Conservation (phyloP, 108 stramenopile species). For the Cyclostephanos invisitatus region DNA sequence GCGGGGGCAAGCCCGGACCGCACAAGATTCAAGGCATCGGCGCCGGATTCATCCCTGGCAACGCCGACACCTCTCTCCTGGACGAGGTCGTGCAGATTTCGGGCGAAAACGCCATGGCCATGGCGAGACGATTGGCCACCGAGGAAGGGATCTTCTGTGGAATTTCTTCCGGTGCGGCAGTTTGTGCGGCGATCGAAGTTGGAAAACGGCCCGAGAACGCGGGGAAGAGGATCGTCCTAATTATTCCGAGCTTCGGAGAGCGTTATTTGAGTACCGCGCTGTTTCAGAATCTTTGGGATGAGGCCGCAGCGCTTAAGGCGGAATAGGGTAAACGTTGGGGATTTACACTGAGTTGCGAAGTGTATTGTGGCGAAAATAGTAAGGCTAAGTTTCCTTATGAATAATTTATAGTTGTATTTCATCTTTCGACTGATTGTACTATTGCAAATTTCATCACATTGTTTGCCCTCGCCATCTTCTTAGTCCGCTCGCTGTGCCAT, state of each 20-base stretch:
- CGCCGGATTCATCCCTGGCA: slow-evolving; percentile 86
- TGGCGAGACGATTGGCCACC: slow-evolving; percentile 62
- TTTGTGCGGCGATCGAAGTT: slow-evolving; percentile 66
- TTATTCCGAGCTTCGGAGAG: slow-evolving; percentile 71
- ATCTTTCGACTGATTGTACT: no score
- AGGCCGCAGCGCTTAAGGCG: slow-evolving; percentile 75
- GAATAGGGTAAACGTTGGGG: slow-evolving; percentile 45
- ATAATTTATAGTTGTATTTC: no score
- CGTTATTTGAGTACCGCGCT: slow-evolving; percentile 66
- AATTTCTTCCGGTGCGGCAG: slow-evolving; percentile 73
- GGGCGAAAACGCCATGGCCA: slow-evolving; percentile 65
- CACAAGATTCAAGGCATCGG: slow-evolving; percentile 93
- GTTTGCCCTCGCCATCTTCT: no score
- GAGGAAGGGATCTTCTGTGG: slow-evolving; percentile 80
- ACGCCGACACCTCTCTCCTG: slow-evolving; percentile 79
- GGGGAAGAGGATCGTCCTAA: slow-evolving; percentile 73
- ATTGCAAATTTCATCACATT: no score
- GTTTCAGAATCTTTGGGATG: slow-evolving; percentile 93
- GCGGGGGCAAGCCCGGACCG: slow-evolving; percentile 78
- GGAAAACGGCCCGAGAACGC: slow-evolving; percentile 65
- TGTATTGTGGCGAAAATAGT: no score
- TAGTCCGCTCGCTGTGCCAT: no score
- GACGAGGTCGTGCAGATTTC: slow-evolving; percentile 69
- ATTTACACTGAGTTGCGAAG: no score
- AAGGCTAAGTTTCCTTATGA: no score